Conservation (phyloP, 73 alveolate species). For the Paramecium sexaurelia region DNA sequence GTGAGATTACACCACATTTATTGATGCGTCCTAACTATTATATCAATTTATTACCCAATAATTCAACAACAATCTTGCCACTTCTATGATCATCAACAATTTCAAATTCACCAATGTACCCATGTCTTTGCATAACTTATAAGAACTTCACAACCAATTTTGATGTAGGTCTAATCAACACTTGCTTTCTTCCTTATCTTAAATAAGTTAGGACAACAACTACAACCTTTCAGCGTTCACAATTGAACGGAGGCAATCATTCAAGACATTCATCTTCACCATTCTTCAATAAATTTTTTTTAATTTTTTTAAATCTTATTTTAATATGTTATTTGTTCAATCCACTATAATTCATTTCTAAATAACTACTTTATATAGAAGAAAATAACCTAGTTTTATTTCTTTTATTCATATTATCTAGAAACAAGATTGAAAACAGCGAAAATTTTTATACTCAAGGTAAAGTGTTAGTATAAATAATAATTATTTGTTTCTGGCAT, state of each 20-base stretch:
- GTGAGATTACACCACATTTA: conserved; percentile 99
- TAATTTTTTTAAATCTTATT: background rate
- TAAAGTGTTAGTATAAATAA: no score
- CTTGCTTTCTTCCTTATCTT: conserved; percentile 73
- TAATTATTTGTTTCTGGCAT: no score
- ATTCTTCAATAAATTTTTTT: conserved; percentile 60
- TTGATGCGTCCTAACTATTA: conserved; percentile 86
- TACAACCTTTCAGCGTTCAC: conserved; percentile 98
- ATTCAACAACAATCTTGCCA: conserved; percentile 96
- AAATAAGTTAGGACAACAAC: conserved; percentile 75
- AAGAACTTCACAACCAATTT: conserved; percentile 97
- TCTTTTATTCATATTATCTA: no score
- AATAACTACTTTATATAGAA: background rate
- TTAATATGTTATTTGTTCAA: background rate
- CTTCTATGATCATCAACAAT: conserved; percentile 98
- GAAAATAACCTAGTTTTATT: background rate
- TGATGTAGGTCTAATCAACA: conserved; percentile 95
- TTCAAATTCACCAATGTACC: conserved; percentile 97
- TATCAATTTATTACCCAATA: conserved; percentile 59
- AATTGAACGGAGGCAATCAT: conserved; percentile 91
- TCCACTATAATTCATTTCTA: background rate
- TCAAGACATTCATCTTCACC: conserved; percentile 95
- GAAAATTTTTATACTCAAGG: no score
- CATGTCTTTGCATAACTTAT: conserved; percentile 95
- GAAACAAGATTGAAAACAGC: no score